Conservation (phyloP, 1,284 basidiomycete genomes). For the Pseudozyma pruni region DNA sequence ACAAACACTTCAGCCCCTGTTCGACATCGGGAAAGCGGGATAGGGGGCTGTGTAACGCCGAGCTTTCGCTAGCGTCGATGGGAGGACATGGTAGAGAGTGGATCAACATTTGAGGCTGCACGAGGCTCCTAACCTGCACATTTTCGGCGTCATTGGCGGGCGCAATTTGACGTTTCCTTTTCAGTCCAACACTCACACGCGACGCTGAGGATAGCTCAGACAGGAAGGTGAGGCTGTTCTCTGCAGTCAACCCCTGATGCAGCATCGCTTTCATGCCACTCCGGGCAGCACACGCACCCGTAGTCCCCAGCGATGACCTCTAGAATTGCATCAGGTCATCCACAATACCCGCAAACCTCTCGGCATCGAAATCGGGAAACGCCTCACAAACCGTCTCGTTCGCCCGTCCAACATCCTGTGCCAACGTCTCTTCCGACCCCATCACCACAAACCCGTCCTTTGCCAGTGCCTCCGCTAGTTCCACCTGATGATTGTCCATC, state of each 20-base stretch:
- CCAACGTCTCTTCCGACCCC: slow-evolving; percentile 26
- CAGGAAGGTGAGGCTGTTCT: neutral
- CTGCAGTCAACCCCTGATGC: slow-evolving; percentile 25
- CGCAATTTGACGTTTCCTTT: slow-evolving; percentile 21
- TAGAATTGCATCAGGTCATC: slow-evolving; percentile 29
- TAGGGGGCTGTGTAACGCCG: slow-evolving; percentile 10
- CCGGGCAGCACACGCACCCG: neutral
- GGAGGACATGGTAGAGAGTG: slow-evolving; percentile 13
- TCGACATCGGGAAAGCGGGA: neutral
- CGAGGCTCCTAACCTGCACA: slow-evolving; percentile 25
- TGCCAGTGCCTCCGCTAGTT: slow-evolving; percentile 79
- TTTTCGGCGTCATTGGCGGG: slow-evolving; percentile 1
- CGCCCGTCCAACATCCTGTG: slow-evolving; percentile 26
- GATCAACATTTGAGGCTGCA: slow-evolving; percentile 16
- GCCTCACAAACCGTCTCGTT: neutral
- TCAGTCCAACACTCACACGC: slow-evolving; percentile 15
- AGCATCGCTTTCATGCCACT: no score
- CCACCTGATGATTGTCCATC: slow-evolving; percentile 92
- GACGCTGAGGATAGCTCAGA: no score
- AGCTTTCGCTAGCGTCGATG: neutral
- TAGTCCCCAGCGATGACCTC: no score
- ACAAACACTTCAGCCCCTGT: neutral
- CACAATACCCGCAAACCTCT: slow-evolving; percentile 32
- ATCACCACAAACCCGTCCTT: slow-evolving; percentile 25
- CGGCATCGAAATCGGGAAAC: slow-evolving; percentile 44